A percentile compares a stretch with the other conserved stretches of the same genome.
These are phyloP conservation scores for Brasenia schreberi DNA, from an alignment of 164 flowering plant species.

Conservation along the genomic window DNA sequence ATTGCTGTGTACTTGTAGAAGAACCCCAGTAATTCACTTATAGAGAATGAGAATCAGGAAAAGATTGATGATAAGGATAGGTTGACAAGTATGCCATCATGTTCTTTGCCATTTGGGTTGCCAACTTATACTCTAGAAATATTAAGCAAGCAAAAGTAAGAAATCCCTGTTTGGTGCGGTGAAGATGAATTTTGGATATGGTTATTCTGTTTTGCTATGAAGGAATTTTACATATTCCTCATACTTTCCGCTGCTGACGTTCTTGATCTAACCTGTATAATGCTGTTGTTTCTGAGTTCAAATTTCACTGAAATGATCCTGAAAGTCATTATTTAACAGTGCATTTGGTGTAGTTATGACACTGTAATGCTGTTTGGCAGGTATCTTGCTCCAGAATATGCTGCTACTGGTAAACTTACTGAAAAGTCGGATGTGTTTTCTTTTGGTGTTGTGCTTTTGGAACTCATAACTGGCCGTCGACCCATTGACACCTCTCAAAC, in stretches of 20 bases:
- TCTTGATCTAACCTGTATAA: too few relatives aligned
- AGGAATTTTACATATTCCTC: too few relatives aligned
- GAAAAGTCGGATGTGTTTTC: conserved; percentile 92
- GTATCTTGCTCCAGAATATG: conserved; percentile 89
- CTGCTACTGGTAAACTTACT: conserved; percentile 77
- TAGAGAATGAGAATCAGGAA: too few relatives aligned
- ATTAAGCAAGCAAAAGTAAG: not conserved
- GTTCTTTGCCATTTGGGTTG: not conserved
- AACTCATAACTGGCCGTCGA: conserved; percentile 62
- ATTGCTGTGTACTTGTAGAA: not conserved
- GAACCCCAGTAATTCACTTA: too few relatives aligned
- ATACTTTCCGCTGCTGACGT: too few relatives aligned
- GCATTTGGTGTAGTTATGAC: not conserved
- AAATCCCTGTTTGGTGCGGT: too few relatives aligned
- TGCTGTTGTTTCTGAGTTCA: not conserved
- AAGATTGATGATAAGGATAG: not conserved
- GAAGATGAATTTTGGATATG: too few relatives aligned
- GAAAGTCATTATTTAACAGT: not conserved
- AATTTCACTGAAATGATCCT: not conserved
- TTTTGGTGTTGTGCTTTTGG: conserved; percentile 72
- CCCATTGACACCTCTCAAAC: conserved; percentile 35
- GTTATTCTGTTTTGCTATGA: too few relatives aligned
- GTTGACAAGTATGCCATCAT: not conserved
- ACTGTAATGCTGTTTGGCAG: conserved; percentile 15
- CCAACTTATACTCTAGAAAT: not conserved